Conservation (phyloP, 1,139 yeast genomes). For the Saccharomycopsis hybrid region DNA sequence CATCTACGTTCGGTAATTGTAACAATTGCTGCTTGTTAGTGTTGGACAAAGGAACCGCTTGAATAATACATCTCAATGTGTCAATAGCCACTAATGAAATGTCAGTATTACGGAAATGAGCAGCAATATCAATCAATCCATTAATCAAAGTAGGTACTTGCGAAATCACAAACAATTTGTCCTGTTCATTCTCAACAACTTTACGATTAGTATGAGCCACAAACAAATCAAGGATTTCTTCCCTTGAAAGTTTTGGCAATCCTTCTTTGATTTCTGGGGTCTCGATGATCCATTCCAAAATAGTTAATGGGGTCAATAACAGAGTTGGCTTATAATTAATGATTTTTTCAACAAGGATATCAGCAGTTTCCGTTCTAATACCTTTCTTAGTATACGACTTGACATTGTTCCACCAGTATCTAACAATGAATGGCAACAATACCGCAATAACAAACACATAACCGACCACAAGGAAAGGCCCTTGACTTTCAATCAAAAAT, state of each 20-base stretch:
- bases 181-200: constrained; percentile 31
- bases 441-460: constrained; percentile 74
- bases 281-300: constrained; percentile 53
- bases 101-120: constrained; percentile 69
- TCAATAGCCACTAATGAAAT: constrained; percentile 57
- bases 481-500: constrained; percentile 79
- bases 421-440: constrained; percentile 72
- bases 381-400: constrained; percentile 80
- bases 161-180: constrained; percentile 52
- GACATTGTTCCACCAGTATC: constrained; percentile 84
- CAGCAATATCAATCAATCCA: constrained; percentile 76
- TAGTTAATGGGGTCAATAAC: constrained; percentile 50
- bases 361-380: constrained; percentile 76
- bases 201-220: constrained; percentile 53
- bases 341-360: constrained; percentile 54
- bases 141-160: constrained; percentile 59
- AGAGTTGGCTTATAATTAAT: constrained; percentile 75
- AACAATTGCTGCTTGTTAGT: constrained; percentile 56
- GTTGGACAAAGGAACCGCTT: constrained; percentile 60
- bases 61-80: constrained; percentile 66
- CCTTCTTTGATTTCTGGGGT: constrained; percentile 55
- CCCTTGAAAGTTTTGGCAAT: constrained; percentile 38
- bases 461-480: constrained; percentile 55
- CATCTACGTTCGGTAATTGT: constrained; percentile 73
- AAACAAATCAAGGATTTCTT: constrained; percentile 46